These are phyloP conservation scores for Besnoitia besnoiti DNA, from an alignment of 169 alveolate species.

Conservation along the genomic window DNA sequence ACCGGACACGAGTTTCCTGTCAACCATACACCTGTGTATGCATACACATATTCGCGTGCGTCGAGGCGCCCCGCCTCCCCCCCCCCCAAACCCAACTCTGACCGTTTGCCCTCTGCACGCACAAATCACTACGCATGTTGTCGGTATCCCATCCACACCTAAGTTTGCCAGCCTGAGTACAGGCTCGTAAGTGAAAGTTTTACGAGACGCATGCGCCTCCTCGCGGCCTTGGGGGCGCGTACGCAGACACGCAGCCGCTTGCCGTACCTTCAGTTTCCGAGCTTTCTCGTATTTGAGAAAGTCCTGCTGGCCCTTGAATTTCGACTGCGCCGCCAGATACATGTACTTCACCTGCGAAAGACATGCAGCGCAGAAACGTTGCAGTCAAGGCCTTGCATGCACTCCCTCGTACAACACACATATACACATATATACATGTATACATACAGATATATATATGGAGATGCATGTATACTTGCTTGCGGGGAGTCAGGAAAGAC, in stretches of 20 bases:
- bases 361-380: neutral
- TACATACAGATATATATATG: neutral
- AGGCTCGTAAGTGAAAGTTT: too few species aligned
- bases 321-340: slow-evolving; percentile 94
- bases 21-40: neutral
- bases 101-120: neutral
- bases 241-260: neutral
- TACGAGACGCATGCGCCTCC: too few species aligned
- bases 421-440: neutral
- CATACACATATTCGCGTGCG: too few species aligned
- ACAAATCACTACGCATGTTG: neutral
- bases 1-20: too few species aligned
- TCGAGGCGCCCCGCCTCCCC: too few species aligned
- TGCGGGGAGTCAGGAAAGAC: neutral
- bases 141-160: too few species aligned
- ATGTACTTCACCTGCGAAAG: slow-evolving; percentile 86
- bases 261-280: slow-evolving; percentile 82
- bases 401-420: neutral
- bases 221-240: too few species aligned
- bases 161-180: too few species aligned
- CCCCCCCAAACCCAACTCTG: too few species aligned
- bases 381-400: neutral
- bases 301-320: slow-evolving; percentile 95
- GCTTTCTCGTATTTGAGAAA: slow-evolving; percentile 97
- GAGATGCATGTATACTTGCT: too few species aligned